Percentiles rank a stretch among this genome's conserved stretches.
phyloP scores from a whole-genome alignment of 768 basidiomycete genomes.

The Auriscalpium vulgare region DNA sequence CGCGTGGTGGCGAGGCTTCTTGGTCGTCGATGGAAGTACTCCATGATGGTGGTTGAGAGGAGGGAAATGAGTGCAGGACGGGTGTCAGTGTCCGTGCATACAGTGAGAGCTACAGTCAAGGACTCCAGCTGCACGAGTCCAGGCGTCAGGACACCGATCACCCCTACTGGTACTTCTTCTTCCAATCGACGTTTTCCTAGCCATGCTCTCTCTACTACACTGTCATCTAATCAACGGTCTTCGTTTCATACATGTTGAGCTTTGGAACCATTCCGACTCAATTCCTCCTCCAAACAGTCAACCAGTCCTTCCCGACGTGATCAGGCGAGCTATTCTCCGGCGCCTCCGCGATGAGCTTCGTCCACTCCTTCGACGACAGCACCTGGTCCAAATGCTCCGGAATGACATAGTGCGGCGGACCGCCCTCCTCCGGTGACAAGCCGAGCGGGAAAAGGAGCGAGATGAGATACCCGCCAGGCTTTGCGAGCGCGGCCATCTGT shows the following conservation, averaged over 20 bases:
- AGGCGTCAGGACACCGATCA: too few relatives aligned
- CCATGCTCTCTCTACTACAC: too few relatives aligned
- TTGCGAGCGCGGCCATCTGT: conserved; percentile 47
- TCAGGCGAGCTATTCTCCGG: conserved; percentile 23
- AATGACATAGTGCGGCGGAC: conserved; percentile 58
- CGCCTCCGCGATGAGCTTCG: conserved; percentile 43
- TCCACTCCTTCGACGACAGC: conserved; percentile 36
- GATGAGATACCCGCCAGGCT: conserved; percentile 56
- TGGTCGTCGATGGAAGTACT: not conserved
- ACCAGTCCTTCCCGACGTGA: conserved; percentile 3
- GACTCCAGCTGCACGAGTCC: too few relatives aligned
- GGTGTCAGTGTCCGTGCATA: not conserved
- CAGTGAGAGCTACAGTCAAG: too few relatives aligned
- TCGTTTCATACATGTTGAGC: too few relatives aligned
- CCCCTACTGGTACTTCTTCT: too few relatives aligned
- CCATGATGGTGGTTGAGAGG: not conserved
- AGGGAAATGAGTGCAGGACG: not conserved
- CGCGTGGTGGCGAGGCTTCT: not conserved
- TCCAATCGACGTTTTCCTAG: too few relatives aligned
- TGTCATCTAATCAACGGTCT: too few relatives aligned
- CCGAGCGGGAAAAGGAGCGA: conserved; percentile 49
- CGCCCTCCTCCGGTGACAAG: conserved; percentile 32
- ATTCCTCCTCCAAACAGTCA: not conserved
- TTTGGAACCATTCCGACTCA: not conserved
- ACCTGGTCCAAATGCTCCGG: conserved; percentile 47